Conservation (phyloP, 2,329 filamentous ascomycete genomes). For the Aspergillus pseudoglaucus region DNA sequence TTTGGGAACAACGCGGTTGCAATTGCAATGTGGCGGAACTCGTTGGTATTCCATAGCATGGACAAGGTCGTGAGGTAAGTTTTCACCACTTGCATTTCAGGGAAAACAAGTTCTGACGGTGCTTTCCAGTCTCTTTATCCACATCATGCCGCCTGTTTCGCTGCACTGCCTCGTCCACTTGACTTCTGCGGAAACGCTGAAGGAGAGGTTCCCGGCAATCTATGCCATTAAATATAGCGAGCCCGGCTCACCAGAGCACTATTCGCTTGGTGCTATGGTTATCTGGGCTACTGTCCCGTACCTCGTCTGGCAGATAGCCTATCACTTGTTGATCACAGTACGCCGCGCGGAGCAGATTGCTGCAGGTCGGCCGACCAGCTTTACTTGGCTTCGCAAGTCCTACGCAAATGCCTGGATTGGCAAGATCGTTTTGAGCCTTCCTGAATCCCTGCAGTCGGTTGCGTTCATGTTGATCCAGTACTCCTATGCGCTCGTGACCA, state of each 20-base stretch:
- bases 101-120: background rate
- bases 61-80: constrained; percentile 85
- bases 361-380: constrained; percentile 88
- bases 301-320: constrained; percentile 81
- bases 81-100: background rate
- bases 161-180: constrained; percentile 90
- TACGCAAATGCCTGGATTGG: constrained; percentile 89
- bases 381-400: constrained; percentile 90
- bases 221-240: constrained; percentile 67
- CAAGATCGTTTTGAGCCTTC: constrained; percentile 72
- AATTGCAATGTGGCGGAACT: constrained; percentile 99
- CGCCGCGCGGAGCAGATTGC: constrained; percentile 93
- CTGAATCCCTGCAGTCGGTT: constrained; percentile 68
- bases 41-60: constrained; percentile 94
- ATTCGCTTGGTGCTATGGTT: constrained; percentile 77
- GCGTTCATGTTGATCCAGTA: constrained; percentile 98
- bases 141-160: constrained; percentile 96
- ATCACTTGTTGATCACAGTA: constrained; percentile 93
- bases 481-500: constrained; percentile 79
- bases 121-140: constrained; percentile 73
- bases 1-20: constrained; percentile 96
- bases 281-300: constrained; percentile 92
- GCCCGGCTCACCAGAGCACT: constrained; percentile 70
- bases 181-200: constrained; percentile 58
- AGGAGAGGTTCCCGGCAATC: constrained; percentile 72